These are phyloP conservation scores for Pseudozyma sp. DNA, from an alignment of 1,284 basidiomycete species.

Conservation along the genomic window DNA sequence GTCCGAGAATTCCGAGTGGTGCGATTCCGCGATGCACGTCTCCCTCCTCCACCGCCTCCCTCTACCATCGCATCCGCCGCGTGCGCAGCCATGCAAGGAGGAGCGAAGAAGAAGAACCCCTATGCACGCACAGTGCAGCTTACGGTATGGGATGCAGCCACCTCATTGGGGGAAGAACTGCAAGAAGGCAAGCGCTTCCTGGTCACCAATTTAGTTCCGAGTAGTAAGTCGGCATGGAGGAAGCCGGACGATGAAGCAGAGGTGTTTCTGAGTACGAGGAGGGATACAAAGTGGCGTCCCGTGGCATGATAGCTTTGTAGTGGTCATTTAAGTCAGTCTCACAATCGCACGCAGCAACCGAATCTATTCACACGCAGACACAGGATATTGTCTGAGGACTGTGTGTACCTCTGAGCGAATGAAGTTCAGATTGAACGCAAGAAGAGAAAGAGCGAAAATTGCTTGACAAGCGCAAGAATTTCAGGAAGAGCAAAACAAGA, in stretches of 20 bases:
- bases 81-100: neutral
- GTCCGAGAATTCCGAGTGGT: slow-evolving; percentile 85
- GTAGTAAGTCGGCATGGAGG: slow-evolving; percentile 77
- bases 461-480: neutral
- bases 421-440: too few relatives aligned
- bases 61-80: neutral
- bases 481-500: neutral
- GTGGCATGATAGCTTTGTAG: slow-evolving; percentile 2
- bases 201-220: slow-evolving; percentile 77
- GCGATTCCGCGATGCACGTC: slow-evolving; percentile 77
- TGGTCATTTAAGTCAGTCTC: neutral
- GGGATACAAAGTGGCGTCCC: slow-evolving; percentile 74
- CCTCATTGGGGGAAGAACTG: slow-evolving; percentile 29
- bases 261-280: slow-evolving; percentile 76
- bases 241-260: slow-evolving; percentile 73
- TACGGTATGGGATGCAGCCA: slow-evolving; percentile 49
- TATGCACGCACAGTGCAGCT: slow-evolving; percentile 55
- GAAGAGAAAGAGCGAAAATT: neutral
- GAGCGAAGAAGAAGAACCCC: slow-evolving; percentile 24
- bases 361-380: too few relatives aligned
- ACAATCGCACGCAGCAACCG: too few relatives aligned
- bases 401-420: too few relatives aligned
- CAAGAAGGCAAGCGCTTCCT: slow-evolving; percentile 59
- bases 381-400: too few relatives aligned
- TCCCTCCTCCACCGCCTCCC: slow-evolving; percentile 14